Conservation (phyloP, 768 basidiomycete species). For the Russula emetica region DNA sequence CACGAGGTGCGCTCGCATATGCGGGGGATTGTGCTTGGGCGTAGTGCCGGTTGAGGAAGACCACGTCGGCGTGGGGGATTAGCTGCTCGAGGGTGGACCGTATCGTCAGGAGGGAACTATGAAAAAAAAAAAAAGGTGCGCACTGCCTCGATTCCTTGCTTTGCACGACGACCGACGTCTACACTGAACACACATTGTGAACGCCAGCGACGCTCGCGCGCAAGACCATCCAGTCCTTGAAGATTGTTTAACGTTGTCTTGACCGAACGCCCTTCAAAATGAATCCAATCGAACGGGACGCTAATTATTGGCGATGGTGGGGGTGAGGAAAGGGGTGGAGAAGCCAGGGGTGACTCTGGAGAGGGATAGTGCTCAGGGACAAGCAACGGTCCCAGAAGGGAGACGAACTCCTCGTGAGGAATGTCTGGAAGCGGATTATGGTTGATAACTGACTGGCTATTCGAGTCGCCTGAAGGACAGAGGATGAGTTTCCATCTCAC, state of each 20-base stretch:
- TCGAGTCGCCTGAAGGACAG: conserved; percentile 45
- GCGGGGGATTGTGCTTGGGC: conserved; percentile 58
- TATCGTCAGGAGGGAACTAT: neutral
- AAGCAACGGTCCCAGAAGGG: conserved; percentile 72
- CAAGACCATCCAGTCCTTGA: conserved; percentile 73
- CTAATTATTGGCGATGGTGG: conserved; percentile 28
- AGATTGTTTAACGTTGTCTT: conserved; percentile 79
- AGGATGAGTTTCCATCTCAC: neutral
- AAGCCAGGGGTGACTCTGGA: conserved; percentile 32
- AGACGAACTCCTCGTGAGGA: conserved; percentile 82
- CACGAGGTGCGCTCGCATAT: conserved; percentile 62
- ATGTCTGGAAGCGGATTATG: conserved; percentile 86
- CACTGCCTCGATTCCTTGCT: conserved; percentile 78
- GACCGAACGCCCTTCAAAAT: conserved; percentile 77
- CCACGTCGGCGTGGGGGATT: conserved; percentile 74
- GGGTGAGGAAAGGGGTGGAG: conserved; percentile 25
- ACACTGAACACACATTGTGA: conserved; percentile 77
- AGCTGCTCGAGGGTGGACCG: conserved; percentile 44
- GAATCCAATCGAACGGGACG: conserved; percentile 83
- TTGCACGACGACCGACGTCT: conserved; percentile 67
- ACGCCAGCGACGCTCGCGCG: conserved; percentile 79
- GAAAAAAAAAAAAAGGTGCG: conserved; percentile 26
- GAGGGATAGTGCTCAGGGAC: conserved; percentile 74
- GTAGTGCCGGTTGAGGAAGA: conserved; percentile 75
- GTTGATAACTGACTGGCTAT: conserved; percentile 68